Conservation (phyloP, 2,329 filamentous ascomycete genomes). For the Emericellopsis atlantica region DNA sequence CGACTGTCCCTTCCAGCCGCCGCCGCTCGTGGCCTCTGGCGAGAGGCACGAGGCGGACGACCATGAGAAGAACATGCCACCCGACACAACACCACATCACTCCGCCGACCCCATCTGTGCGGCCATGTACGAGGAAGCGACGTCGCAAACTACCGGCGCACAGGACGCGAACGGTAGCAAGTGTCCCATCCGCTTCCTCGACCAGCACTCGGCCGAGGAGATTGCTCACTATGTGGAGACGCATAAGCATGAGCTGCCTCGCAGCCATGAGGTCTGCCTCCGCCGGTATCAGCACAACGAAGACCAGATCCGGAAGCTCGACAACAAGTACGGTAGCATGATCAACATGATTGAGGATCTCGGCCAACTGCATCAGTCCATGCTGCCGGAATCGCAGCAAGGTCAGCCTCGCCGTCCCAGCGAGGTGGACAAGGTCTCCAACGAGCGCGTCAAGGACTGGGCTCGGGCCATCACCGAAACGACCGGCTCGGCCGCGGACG, state of each 20-base stretch:
- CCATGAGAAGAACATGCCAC: slow-evolving; percentile 9
- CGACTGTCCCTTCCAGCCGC: slow-evolving; percentile 61
- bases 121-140: slow-evolving; percentile 48
- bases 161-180: slow-evolving; percentile 44
- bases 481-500: slow-evolving; percentile 16
- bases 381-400: slow-evolving; percentile 51
- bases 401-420: slow-evolving; percentile 30
- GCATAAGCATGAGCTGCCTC: slow-evolving; percentile 87
- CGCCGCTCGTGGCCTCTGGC: not conserved
- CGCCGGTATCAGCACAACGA: slow-evolving; percentile 81
- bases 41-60: slow-evolving; percentile 19
- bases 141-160: slow-evolving; percentile 35
- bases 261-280: slow-evolving; percentile 88
- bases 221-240: slow-evolving; percentile 88
- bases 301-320: slow-evolving; percentile 72
- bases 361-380: slow-evolving; percentile 75
- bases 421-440: slow-evolving; percentile 39
- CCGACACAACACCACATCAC: slow-evolving; percentile 32
- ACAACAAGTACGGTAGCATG: slow-evolving; percentile 86
- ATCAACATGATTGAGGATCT: slow-evolving; percentile 91
- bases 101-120: slow-evolving; percentile 50
- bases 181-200: slow-evolving; percentile 85
- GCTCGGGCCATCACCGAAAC: slow-evolving; percentile 60
- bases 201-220: slow-evolving; percentile 87
- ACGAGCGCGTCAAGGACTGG: slow-evolving; percentile 74